phyloP scores from a whole-genome alignment of 257 asterid species.

The Solanum bulbocastanum region DNA sequence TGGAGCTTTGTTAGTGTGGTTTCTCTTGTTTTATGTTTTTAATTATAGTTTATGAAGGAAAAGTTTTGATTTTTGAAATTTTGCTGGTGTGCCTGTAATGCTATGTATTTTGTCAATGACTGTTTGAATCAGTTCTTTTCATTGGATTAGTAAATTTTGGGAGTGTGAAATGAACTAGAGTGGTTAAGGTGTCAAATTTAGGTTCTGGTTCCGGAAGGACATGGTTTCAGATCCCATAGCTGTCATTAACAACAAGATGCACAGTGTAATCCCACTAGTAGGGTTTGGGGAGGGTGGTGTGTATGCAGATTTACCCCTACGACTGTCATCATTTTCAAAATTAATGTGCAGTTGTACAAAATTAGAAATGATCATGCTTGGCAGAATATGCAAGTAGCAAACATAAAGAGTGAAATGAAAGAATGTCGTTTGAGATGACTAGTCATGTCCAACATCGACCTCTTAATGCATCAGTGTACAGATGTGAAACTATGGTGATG shows the following conservation, averaged over 20 bases:
- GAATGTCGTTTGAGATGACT: neutral
- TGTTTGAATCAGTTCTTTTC: neutral
- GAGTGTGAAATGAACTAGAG: constrained; percentile 20
- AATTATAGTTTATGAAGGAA: neutral
- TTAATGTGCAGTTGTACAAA: neutral
- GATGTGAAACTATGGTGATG: neutral
- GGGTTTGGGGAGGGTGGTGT: neutral
- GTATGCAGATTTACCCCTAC: neutral
- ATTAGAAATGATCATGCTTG: neutral
- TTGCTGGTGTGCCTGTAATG: neutral
- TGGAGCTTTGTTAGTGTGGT: neutral
- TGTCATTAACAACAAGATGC: neutral
- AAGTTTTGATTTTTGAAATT: neutral
- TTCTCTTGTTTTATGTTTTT: neutral
- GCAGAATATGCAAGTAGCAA: neutral
- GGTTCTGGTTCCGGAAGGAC: constrained; percentile 94
- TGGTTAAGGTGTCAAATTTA: constrained; percentile 99
- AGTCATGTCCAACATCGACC: neutral
- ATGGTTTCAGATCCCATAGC: constrained; percentile 98
- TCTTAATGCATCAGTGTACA: neutral
- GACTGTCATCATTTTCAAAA: constrained; percentile 21
- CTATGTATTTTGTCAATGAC: neutral
- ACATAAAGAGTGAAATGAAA: neutral
- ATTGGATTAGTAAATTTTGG: neutral
- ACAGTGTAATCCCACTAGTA: neutral